Conservation (phyloP, 1,284 basidiomycete genomes). For the Rhodotorula sp. region DNA sequence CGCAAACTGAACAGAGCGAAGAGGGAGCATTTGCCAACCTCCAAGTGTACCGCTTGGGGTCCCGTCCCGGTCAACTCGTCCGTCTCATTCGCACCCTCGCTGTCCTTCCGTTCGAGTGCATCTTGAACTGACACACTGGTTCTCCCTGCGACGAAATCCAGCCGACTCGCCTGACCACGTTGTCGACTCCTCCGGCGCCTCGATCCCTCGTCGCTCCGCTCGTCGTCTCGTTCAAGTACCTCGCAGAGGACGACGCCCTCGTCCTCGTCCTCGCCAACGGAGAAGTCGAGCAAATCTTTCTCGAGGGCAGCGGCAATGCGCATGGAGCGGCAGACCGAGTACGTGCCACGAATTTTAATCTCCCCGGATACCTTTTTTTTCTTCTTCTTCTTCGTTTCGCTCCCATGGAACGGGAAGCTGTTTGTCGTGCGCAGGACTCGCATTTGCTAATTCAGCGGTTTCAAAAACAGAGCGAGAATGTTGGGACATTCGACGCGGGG, state of each 20-base stretch:
- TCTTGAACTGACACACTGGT: too few relatives aligned
- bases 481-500: conserved; percentile 82
- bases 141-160: background rate
- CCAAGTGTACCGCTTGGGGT: conserved; percentile 7
- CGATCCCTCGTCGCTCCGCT: conserved; percentile 1
- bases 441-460: background rate
- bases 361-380: too few relatives aligned
- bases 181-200: conserved; percentile 1
- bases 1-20: background rate
- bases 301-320: conserved; percentile 19
- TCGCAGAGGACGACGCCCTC: conserved; percentile 65
- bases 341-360: too few relatives aligned
- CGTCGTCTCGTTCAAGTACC: conserved; percentile 63
- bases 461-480: conserved; percentile 57
- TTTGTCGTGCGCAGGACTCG: background rate
- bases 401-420: too few relatives aligned
- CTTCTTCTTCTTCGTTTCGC: too few relatives aligned
- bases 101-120: too few relatives aligned
- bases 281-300: conserved; percentile 66
- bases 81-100: background rate
- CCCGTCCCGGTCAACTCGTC: background rate
- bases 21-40: background rate
- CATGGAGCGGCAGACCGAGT: too few relatives aligned
- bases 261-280: conserved; percentile 68
- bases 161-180: conserved; percentile 13